Evolutionary conservation across 139 green algal species (phyloP).

Genomic region (Chlamydomonas schloesseri): DNA sequence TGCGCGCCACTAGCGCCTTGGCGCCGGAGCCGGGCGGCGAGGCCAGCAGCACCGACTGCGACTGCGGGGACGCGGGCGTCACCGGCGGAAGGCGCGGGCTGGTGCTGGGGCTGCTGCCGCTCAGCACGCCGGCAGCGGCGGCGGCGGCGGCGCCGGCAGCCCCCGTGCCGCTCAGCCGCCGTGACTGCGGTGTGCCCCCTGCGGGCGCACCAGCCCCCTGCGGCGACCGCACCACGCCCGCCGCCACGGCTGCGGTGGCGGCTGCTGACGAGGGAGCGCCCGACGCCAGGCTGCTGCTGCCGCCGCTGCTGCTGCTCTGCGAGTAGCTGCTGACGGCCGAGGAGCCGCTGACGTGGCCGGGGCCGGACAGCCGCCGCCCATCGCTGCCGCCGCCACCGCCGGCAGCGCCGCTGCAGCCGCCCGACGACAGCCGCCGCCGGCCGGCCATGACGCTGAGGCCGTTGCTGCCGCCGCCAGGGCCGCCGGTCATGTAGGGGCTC

Average conservation of each 20-base stretch:
- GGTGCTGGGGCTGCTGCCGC: background rate
- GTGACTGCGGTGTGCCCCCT: no score
- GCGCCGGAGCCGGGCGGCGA: background rate
- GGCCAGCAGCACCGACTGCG: background rate
- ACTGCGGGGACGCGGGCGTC: background rate
- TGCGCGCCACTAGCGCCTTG: background rate
- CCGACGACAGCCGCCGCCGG: background rate
- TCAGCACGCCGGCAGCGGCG: background rate
- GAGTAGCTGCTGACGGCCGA: background rate
- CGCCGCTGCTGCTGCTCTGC: background rate
- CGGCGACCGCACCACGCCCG: no score
- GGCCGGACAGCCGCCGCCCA: no score
- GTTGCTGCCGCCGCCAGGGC: background rate
- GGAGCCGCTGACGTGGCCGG: background rate
- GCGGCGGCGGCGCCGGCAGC: background rate
- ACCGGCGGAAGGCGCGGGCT: background rate
- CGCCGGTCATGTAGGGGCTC: conserved; percentile 2
- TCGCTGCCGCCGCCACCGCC: no score
- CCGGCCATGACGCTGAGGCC: background rate
- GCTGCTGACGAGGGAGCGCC: no score
- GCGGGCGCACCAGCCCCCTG: no score
- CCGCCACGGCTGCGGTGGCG: background rate
- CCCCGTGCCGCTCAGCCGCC: no score
- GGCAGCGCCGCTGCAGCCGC: background rate
- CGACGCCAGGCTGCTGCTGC: background rate